A percentile compares a stretch with the other conserved stretches of the same genome.
Conservation (phyloP, 129 eudicot genomes). For the Ambrosia trifida region DNA sequence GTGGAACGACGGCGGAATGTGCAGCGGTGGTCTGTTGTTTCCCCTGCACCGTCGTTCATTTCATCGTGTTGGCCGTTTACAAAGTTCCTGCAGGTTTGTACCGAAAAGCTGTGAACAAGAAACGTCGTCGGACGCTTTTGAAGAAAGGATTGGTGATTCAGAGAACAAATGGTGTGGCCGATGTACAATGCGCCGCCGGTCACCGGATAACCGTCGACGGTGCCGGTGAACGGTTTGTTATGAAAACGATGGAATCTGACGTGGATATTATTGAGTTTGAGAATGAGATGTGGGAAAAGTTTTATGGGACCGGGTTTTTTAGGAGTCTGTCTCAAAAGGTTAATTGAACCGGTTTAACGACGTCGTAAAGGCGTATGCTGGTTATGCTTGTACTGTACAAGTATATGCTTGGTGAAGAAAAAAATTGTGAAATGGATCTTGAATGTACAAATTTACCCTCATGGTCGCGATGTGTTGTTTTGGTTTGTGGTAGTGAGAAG, state of each 20-base stretch:
- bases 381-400: slow-evolving; percentile 35
- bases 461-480: slow-evolving; percentile 17
- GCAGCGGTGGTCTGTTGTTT: slow-evolving; percentile 80
- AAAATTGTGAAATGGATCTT: slow-evolving; percentile 5
- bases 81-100: slow-evolving; percentile 75
- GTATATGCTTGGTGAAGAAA: neutral
- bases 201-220: slow-evolving; percentile 29
- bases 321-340: slow-evolving; percentile 58
- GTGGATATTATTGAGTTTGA: slow-evolving; percentile 60
- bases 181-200: neutral
- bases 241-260: slow-evolving; percentile 35
- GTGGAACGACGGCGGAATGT: slow-evolving; percentile 81
- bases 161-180: slow-evolving; percentile 6
- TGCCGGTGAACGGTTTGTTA: slow-evolving; percentile 23
- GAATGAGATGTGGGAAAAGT: slow-evolving; percentile 82
- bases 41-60: slow-evolving; percentile 57
- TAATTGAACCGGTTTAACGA: slow-evolving; percentile 20
- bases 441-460: slow-evolving; percentile 25
- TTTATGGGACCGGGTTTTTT: slow-evolving; percentile 77
- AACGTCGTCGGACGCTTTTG: slow-evolving; percentile 42
- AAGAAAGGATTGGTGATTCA: slow-evolving; percentile 41
- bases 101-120: slow-evolving; percentile 54
- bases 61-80: slow-evolving; percentile 58
- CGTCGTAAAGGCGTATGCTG: slow-evolving; percentile 1
- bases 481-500: slow-evolving; percentile 6